Evolutionary conservation across 495 filamentous ascomycete genomes (phyloP).

Genomic region (Tuber brumale): DNA sequence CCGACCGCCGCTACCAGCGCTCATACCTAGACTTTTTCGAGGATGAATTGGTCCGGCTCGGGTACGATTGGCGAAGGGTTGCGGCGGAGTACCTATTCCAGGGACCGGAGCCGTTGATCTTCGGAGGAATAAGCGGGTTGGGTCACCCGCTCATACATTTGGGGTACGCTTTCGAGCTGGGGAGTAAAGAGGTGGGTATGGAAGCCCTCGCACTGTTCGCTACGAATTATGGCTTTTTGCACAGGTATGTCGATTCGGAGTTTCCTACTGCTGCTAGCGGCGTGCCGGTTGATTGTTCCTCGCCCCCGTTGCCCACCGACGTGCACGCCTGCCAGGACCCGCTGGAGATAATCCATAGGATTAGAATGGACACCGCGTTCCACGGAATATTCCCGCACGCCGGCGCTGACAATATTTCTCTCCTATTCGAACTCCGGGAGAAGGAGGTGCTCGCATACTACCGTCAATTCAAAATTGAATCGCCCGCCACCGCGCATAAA

Average conservation of each 20-base stretch:
- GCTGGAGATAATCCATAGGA: constrained; percentile 36
- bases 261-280: constrained; percentile 16
- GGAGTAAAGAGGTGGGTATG: constrained; percentile 70
- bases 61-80: constrained; percentile 78
- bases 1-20: constrained; percentile 72
- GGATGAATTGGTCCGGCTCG: constrained; percentile 63
- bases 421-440: constrained; percentile 63
- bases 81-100: constrained; percentile 67
- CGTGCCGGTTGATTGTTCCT: neutral
- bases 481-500: constrained; percentile 8
- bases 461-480: constrained; percentile 64
- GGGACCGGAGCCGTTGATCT: constrained; percentile 70
- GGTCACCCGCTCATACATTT: constrained; percentile 85
- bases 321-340: constrained; percentile 14
- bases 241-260: constrained; percentile 70
- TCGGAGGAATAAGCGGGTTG: constrained; percentile 67
- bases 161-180: constrained; percentile 78
- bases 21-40: constrained; percentile 91
- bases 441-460: constrained; percentile 66
- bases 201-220: constrained; percentile 63
- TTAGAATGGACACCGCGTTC: constrained; percentile 52
- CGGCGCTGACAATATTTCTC: constrained; percentile 58
- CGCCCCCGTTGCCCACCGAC: constrained; percentile 3
- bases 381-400: constrained; percentile 55
- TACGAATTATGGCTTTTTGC: constrained; percentile 63